Evolutionary conservation across 305 asterid species (phyloP).

Genomic region (Solanum chacoense): DNA sequence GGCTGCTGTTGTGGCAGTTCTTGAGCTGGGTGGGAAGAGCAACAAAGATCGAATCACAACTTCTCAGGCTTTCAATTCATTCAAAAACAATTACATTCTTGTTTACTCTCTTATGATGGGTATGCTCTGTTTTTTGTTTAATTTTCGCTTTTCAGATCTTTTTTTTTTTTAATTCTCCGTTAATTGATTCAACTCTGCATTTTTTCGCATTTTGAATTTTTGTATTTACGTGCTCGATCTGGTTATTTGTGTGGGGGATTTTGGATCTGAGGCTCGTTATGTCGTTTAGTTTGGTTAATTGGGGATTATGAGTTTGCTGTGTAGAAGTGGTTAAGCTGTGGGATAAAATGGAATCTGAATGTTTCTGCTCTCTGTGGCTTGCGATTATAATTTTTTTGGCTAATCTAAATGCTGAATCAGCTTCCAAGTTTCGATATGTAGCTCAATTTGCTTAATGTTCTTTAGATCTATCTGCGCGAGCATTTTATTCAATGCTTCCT

Average conservation of each 20-base stretch:
- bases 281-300: not conserved
- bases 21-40: constrained; percentile 69
- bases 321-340: not conserved
- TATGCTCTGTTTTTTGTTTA: constrained; percentile 13
- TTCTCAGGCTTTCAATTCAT: constrained; percentile 67
- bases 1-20: constrained; percentile 57
- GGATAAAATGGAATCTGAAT: not conserved
- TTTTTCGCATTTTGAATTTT: not conserved
- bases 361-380: not conserved
- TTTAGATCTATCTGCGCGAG: not conserved
- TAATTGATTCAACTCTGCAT: not conserved
- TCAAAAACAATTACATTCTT: constrained; percentile 84
- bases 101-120: constrained; percentile 99
- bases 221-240: not conserved
- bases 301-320: not conserved
- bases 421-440: not conserved
- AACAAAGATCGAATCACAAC: constrained; percentile 87
- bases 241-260: not conserved
- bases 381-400: not conserved
- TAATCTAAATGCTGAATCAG: not conserved
- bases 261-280: not conserved
- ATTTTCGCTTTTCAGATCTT: constrained; percentile 5
- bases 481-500: not conserved
- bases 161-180: not conserved
- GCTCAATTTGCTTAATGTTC: not conserved